Conservation (phyloP, 1,139 yeast species). For the Blastobotrys persicus region DNA sequence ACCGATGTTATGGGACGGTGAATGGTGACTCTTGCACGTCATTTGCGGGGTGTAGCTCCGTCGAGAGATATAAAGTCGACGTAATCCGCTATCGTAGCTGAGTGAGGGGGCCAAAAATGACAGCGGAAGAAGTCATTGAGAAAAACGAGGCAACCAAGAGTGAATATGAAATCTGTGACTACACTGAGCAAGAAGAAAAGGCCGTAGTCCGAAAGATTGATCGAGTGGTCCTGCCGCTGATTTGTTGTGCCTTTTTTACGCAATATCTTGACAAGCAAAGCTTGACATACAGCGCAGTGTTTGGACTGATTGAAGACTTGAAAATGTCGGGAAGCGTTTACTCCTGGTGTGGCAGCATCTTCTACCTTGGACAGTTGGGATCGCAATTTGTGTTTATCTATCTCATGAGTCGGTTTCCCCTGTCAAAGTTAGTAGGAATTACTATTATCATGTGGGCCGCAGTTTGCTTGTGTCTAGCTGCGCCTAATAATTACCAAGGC, state of each 20-base stretch:
- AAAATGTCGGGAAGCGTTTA: constrained; percentile 16
- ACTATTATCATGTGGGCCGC: constrained; percentile 53
- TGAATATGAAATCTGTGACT: constrained; percentile 8
- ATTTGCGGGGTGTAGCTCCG: not conserved
- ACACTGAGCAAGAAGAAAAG: constrained; percentile 30
- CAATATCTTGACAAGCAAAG: constrained; percentile 32
- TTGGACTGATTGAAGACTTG: constrained; percentile 26
- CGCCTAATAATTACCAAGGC: constrained; percentile 51
- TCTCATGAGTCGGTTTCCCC: constrained; percentile 51
- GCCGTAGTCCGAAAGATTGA: constrained; percentile 49
- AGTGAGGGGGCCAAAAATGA: no score
- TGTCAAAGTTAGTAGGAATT: constrained; percentile 50
- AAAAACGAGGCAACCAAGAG: not conserved
- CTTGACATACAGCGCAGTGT: constrained; percentile 60
- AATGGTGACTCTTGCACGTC: no score
- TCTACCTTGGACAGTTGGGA: constrained; percentile 50
- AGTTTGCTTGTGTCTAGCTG: constrained; percentile 49
- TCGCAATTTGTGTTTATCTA: constrained; percentile 53
- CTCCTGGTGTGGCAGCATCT: constrained; percentile 49
- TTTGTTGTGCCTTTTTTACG: constrained; percentile 10
- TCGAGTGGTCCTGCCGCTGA: constrained; percentile 40
- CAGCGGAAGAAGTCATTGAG: not conserved
- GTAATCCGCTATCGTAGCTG: no score
- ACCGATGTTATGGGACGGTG: no score
- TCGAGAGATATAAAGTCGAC: not conserved